Percentiles rank a stretch among this genome's conserved stretches.
Evolutionary conservation across 306 rosid species (phyloP).

Genomic region (Vigna hirtella): DNA sequence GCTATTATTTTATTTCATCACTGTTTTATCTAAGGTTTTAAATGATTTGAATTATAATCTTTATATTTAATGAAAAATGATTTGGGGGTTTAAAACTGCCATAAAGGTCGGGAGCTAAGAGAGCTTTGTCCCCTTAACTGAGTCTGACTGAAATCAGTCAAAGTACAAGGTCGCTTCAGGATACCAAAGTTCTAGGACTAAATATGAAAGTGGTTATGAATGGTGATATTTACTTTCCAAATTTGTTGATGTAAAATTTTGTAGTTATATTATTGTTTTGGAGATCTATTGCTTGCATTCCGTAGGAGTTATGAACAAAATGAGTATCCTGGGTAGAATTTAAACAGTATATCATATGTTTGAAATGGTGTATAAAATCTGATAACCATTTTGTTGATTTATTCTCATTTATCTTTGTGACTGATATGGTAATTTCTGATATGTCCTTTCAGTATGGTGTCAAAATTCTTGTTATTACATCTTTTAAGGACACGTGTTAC

Average conservation of each 20-base stretch:
- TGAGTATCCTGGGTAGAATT: constrained; percentile 14
- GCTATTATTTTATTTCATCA: background rate
- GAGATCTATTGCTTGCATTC: background rate
- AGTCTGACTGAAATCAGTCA: background rate
- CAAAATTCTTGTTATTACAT: constrained; percentile 90
- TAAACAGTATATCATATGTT: background rate
- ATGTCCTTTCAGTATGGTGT: constrained; percentile 82
- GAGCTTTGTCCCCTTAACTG: background rate
- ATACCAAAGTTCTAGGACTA: background rate
- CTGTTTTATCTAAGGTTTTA: constrained; percentile 23
- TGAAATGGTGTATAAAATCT: constrained; percentile 24
- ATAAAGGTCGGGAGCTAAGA: background rate
- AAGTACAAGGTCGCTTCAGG: background rate
- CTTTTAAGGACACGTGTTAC: constrained; percentile 89
- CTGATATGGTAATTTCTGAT: constrained; percentile 39
- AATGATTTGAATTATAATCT: constrained; percentile 20
- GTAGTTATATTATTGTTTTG: constrained; percentile 15
- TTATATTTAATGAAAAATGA: background rate
- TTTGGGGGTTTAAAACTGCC: constrained; percentile 28
- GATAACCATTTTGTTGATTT: background rate
- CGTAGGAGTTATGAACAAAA: background rate
- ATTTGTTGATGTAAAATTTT: constrained; percentile 7
- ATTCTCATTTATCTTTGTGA: constrained; percentile 27
- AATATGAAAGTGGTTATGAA: background rate
- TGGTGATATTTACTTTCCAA: background rate